These are phyloP conservation scores for Penicillium vulpinum DNA, from an alignment of 2,329 filamentous ascomycete genomes.

Conservation along the genomic window DNA sequence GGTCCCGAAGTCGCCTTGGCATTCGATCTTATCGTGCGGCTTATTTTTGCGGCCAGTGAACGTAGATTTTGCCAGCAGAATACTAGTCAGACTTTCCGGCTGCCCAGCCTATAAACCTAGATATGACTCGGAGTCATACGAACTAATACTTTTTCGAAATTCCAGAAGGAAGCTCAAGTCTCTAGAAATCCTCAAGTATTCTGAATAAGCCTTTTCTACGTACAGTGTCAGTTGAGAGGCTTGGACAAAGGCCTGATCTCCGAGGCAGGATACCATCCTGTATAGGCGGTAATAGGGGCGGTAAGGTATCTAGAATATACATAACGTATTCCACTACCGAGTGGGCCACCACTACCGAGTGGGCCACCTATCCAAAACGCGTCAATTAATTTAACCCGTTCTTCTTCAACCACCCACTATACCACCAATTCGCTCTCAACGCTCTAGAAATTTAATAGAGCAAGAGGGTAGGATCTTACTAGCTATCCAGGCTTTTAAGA, in stretches of 20 bases:
- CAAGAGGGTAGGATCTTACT: too few relatives aligned
- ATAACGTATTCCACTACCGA: too few relatives aligned
- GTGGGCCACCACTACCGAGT: too few relatives aligned
- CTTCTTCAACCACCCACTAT: too few relatives aligned
- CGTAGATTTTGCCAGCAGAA: not conserved
- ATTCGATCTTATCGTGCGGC: not conserved
- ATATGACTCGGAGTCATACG: not conserved
- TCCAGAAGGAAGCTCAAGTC: too few relatives aligned
- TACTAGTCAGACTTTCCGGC: not conserved
- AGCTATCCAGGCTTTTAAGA: too few relatives aligned
- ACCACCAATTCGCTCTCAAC: too few relatives aligned
- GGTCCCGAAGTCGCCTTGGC: slow-evolving; percentile 24
- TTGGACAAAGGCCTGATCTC: not conserved
- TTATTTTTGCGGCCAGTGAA: not conserved
- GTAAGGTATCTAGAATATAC: not conserved
- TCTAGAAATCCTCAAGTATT: not conserved
- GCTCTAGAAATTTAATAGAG: too few relatives aligned
- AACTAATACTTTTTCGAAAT: not conserved
- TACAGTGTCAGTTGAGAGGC: not conserved
- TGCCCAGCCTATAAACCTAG: too few relatives aligned
- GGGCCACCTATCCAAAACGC: too few relatives aligned
- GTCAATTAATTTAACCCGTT: too few relatives aligned
- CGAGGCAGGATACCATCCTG: not conserved
- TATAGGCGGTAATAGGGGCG: not conserved
- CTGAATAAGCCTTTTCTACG: not conserved